Conservation (phyloP, 148 eudicot genomes). For the Tetragonia tetragonoides region DNA sequence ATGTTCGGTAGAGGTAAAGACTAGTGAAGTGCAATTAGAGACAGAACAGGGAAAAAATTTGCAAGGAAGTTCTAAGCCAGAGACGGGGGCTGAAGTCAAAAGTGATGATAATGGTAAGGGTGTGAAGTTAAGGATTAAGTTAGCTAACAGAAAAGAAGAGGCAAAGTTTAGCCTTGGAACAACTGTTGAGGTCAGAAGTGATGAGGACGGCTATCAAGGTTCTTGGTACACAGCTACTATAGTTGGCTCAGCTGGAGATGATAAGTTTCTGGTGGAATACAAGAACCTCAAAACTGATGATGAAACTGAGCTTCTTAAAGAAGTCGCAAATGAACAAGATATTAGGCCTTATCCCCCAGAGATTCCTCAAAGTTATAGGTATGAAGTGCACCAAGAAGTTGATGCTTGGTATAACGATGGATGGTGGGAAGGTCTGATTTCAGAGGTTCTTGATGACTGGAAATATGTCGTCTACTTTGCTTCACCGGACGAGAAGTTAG, state of each 20-base stretch:
- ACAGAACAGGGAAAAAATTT: not conserved
- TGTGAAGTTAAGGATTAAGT: constrained; percentile 19
- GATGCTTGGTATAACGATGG: constrained; percentile 64
- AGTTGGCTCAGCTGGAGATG: constrained; percentile 28
- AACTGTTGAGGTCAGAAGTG: constrained; percentile 62
- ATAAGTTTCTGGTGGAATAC: constrained; percentile 53
- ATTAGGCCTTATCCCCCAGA: constrained; percentile 75
- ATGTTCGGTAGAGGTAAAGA: not conserved
- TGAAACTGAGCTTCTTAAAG: constrained; percentile 44
- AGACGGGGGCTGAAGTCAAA: constrained; percentile 49
- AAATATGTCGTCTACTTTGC: constrained; percentile 53
- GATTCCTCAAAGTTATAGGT: constrained; percentile 11
- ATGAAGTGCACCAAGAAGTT: constrained; percentile 52
- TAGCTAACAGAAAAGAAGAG: not conserved
- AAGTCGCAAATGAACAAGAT: constrained; percentile 47
- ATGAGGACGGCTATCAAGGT: constrained; percentile 69
- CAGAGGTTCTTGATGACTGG: constrained; percentile 37
- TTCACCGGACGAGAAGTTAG: constrained; percentile 50
- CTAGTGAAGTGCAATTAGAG: not conserved
- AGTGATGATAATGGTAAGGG: constrained; percentile 57
- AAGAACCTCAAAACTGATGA: constrained; percentile 52
- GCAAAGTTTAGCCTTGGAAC: constrained; percentile 36
- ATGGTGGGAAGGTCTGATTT: constrained; percentile 80
- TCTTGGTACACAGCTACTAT: constrained; percentile 74
- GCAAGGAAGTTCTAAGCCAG: constrained; percentile 16